phyloP scores from a whole-genome alignment of 2,329 filamentous ascomycete genomes.

The Ophiobolus disseminans region DNA sequence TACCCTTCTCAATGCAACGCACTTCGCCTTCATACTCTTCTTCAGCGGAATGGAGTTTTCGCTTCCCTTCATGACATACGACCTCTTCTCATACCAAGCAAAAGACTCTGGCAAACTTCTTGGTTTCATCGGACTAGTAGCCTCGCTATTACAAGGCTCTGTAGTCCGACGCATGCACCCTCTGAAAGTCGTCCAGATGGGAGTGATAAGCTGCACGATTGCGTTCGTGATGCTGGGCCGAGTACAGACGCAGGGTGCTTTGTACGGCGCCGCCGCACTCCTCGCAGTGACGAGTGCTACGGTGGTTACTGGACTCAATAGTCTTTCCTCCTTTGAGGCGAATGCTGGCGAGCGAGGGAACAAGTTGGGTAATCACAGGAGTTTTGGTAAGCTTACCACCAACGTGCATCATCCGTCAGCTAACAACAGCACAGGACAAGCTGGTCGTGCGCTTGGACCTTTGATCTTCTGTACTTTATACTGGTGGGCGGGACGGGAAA shows the following conservation, averaged over 20 bases:
- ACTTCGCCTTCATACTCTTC: conserved; percentile 91
- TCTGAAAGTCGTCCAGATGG: conserved; percentile 77
- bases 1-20: conserved; percentile 78
- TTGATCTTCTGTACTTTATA: conserved; percentile 93
- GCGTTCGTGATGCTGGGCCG: conserved; percentile 82
- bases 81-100: conserved; percentile 83
- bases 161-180: conserved; percentile 86
- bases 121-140: conserved; percentile 88
- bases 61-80: conserved; percentile 95
- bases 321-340: conserved; percentile 89
- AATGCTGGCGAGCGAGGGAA: conserved; percentile 79
- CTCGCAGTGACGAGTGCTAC: conserved; percentile 91
- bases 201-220: conserved; percentile 76
- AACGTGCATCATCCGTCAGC: not conserved
- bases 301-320: conserved; percentile 92
- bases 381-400: conserved; percentile 56
- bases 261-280: conserved; percentile 84
- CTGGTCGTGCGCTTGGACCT: conserved; percentile 85
- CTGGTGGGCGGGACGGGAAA: conserved; percentile 94
- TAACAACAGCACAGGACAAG: conserved; percentile 69
- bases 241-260: conserved; percentile 69
- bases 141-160: conserved; percentile 91
- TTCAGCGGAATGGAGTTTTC: conserved; percentile 99
- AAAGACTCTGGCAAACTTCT: conserved; percentile 83
- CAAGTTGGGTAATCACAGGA: conserved; percentile 83